These are phyloP conservation scores for Amylocarpus encephaloides DNA, from an alignment of 2,329 filamentous ascomycete species.

Conservation along the genomic window DNA sequence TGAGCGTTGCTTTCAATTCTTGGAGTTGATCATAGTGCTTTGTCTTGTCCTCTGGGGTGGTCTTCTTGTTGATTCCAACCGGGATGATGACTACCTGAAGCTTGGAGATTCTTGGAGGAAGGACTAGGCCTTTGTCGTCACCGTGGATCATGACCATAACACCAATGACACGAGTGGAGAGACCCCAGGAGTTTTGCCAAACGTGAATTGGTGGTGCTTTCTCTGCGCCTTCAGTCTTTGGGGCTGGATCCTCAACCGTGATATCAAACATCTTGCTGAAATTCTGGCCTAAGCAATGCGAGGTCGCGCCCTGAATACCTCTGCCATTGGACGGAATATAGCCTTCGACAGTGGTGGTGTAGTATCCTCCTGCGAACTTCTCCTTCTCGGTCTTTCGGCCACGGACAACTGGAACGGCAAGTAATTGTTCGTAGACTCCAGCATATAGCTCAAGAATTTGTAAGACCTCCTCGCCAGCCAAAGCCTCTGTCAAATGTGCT, in stretches of 20 bases:
- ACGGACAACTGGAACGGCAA: slow-evolving; percentile 91
- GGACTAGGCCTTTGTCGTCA: slow-evolving; percentile 89
- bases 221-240: slow-evolving; percentile 52
- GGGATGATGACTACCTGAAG: slow-evolving; percentile 83
- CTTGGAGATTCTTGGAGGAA: slow-evolving; percentile 85
- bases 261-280: slow-evolving; percentile 99
- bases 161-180: slow-evolving; percentile 94
- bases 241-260: slow-evolving; percentile 83
- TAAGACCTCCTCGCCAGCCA: slow-evolving; percentile 78
- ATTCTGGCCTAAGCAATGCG: slow-evolving; percentile 87
- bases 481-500: slow-evolving; percentile 78
- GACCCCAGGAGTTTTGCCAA: slow-evolving; percentile 99
- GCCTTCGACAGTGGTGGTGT: slow-evolving; percentile 93
- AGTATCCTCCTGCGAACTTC: slow-evolving; percentile 94
- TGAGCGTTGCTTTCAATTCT: slow-evolving; percentile 61
- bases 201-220: slow-evolving; percentile 77
- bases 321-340: slow-evolving; percentile 94
- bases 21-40: slow-evolving; percentile 72
- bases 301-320: slow-evolving; percentile 94
- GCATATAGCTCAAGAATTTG: slow-evolving; percentile 93
- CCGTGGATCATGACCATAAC: slow-evolving; percentile 99
- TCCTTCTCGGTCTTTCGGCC: slow-evolving; percentile 95
- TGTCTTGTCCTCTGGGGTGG: slow-evolving; percentile 68
- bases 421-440: slow-evolving; percentile 83
- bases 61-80: slow-evolving; percentile 88